A percentile compares a stretch with the other conserved stretches of the same genome.
phyloP scores from a whole-genome alignment of 164 flowering plant genomes.

The Vitis labrusca region DNA sequence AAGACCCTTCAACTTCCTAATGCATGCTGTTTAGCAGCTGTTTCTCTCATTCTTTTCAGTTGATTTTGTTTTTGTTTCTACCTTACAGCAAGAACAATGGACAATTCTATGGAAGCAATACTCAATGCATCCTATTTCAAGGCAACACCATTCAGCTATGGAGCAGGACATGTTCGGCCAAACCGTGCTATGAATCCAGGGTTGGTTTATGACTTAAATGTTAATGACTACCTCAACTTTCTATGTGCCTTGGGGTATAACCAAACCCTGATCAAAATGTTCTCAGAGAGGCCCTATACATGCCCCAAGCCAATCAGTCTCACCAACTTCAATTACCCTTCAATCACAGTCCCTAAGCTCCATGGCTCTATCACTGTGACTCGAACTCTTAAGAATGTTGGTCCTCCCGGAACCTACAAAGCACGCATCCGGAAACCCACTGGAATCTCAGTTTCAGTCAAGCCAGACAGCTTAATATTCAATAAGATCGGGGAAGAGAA shows the following conservation, averaged over 20 bases:
- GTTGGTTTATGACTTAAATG: constrained; percentile 43
- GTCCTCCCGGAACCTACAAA: constrained; percentile 25
- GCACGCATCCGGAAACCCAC: constrained; percentile 16
- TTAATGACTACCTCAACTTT: constrained; percentile 45
- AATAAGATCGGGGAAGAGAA: constrained; percentile 23
- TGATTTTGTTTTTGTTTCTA: background rate
- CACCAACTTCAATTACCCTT: constrained; percentile 63
- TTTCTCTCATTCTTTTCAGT: background rate
- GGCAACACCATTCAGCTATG: constrained; percentile 59
- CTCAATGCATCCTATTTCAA: constrained; percentile 23
- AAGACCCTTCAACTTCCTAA: background rate
- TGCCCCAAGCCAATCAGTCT: constrained; percentile 30
- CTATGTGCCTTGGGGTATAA: constrained; percentile 45
- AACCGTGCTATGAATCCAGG: constrained; percentile 63
- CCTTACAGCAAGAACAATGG: constrained; percentile 39
- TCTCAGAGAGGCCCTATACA: constrained; percentile 19
- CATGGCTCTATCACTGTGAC: constrained; percentile 37
- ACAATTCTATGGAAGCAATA: constrained; percentile 30
- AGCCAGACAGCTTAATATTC: constrained; percentile 26
- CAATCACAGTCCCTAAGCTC: constrained; percentile 62
- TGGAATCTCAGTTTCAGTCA: constrained; percentile 20
- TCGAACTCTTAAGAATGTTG: constrained; percentile 42
- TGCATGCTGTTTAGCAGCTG: background rate
- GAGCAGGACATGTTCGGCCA: constrained; percentile 57
- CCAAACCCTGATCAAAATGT: constrained; percentile 25